A percentile compares a stretch with the other conserved stretches of the same genome.
Conservation (phyloP, 2,329 filamentous ascomycete species). For the Mycosphaerella sp. region DNA sequence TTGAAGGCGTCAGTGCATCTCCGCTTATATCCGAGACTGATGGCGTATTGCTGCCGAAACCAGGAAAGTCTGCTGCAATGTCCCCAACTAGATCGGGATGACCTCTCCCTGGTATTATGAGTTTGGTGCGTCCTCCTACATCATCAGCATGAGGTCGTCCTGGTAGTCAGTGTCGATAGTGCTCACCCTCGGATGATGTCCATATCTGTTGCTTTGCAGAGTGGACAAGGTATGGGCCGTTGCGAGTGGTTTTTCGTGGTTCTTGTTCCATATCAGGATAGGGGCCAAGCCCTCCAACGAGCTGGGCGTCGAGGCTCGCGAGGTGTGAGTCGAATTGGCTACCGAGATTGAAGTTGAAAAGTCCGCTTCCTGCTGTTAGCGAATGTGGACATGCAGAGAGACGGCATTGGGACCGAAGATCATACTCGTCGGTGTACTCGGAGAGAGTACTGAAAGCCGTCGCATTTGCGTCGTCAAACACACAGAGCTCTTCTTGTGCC, state of each 20-base stretch:
- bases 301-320: background rate
- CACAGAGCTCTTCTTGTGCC: background rate
- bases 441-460: background rate
- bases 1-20: background rate
- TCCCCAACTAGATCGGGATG: background rate
- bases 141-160: background rate
- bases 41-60: background rate
- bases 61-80: background rate
- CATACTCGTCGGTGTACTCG: background rate
- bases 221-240: background rate
- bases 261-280: background rate
- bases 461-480: background rate
- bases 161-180: background rate
- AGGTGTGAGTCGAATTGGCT: background rate
- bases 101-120: background rate
- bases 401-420: background rate
- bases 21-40: background rate
- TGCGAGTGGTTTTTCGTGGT: background rate
- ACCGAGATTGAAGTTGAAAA: background rate
- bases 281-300: background rate
- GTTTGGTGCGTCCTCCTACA: background rate
- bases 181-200: background rate
- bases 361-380: background rate
- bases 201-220: background rate
- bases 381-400: background rate